Base-by-base conservation (phyloP, 495 filamentous ascomycete genomes). In the Bombardia bombarda region DNA sequence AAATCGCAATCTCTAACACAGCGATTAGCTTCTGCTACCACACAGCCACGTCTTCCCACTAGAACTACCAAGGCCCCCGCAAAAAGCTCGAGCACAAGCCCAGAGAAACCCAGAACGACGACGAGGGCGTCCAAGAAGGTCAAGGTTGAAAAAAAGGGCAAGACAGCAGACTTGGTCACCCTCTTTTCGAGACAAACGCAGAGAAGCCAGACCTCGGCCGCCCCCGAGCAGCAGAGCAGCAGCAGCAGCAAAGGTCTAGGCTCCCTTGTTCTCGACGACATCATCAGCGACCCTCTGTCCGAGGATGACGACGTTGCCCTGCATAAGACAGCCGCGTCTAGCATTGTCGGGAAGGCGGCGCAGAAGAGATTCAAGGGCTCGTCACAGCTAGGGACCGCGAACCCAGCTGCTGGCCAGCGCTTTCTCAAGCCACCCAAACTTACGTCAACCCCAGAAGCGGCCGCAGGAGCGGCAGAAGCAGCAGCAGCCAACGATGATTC, bases 151-250 rank as follows among this genome's bases (percentile, higher is more conserved):
- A 67, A 68, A 36, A 69, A 65, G 40, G 66, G 59, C 1, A 68
- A 68, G 45, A 65, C 63, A 7, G 69, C 61, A 1, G 66, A 78
- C 51, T 61, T 78, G 8, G 43, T 66, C 41, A 60, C 70, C 23
- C 59, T 78, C 43, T 78, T 78, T 43, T 74, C 72, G 19, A 73
- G 58, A 43, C 73, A 77, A 47, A 67, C 69, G 4, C 66, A 75
- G 45, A 58, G 62, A 19, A 61, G 54, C 3, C 52, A 62, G 36
- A 40, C 55, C 1, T 34, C 36, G n/a, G 17, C 48, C 7, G n/a
- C n/a, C n/a, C n/a, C n/a, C n/a, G n/a, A n/a, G n/a, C n/a, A n/a
- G n/a, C n/a, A n/a, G n/a, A n/a, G n/a, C 38, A 18, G 17, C 44
- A 36, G 44, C 32, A 39, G 46, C 4, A 41, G 2, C 18, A 42